Conservation (phyloP, 352 stramenopile species). For the Globisporangium takayamanum region DNA sequence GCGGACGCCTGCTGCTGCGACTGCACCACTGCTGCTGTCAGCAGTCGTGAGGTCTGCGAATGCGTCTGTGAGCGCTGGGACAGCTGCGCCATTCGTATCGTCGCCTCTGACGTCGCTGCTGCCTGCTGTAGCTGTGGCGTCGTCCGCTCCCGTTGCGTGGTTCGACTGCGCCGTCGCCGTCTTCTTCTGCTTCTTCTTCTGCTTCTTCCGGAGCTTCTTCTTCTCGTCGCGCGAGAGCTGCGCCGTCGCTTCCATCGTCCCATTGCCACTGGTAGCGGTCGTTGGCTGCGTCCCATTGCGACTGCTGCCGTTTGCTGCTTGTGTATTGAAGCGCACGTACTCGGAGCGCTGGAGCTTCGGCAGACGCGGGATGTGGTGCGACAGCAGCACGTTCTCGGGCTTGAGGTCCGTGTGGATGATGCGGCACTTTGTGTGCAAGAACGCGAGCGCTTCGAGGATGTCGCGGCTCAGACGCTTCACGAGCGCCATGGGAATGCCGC, state of each 20-base stretch:
- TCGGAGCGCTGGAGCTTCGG: slow-evolving; percentile 55
- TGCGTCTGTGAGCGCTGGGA: background rate
- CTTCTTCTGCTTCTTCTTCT: slow-evolving; percentile 94
- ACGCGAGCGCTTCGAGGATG: slow-evolving; percentile 95
- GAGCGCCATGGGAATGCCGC: slow-evolving; percentile 93
- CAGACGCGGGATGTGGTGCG: slow-evolving; percentile 59
- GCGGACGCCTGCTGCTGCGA: background rate
- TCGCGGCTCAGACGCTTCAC: slow-evolving; percentile 94
- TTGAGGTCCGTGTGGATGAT: slow-evolving; percentile 99
- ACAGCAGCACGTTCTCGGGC: slow-evolving; percentile 98
- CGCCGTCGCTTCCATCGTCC: slow-evolving; percentile 1
- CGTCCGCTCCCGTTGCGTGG: background rate
- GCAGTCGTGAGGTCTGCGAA: slow-evolving; percentile 2
- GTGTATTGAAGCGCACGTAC: slow-evolving; percentile 25
- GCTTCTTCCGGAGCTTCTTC: slow-evolving; percentile 92
- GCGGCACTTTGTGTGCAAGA: slow-evolving; percentile 95
- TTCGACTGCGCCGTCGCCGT: slow-evolving; percentile 9
- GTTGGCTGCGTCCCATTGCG: slow-evolving; percentile 18
- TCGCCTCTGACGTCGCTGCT: background rate
- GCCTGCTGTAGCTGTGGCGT: background rate
- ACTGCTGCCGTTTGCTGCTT: slow-evolving; percentile 9
- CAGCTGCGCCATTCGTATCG: background rate
- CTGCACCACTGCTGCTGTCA: background rate
- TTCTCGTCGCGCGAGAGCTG: slow-evolving; percentile 83
- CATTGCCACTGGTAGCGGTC: slow-evolving; percentile 37